phyloP scores from a whole-genome alignment of 108 stramenopile genomes.

The Asterionellopsis glacialis region DNA sequence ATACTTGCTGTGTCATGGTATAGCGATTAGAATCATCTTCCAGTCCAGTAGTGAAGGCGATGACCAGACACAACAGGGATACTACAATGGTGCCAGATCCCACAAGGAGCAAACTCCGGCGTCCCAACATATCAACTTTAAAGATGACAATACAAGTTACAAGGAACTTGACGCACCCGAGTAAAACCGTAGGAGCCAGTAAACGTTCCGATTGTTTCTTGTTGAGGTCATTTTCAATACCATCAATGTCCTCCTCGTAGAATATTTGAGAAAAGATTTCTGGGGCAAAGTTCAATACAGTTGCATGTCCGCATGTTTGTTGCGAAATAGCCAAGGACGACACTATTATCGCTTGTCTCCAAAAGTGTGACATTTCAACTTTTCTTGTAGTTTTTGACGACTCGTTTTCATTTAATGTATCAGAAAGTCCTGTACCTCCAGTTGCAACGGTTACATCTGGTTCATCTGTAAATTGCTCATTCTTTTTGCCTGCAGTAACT shows the following conservation, averaged over 20 bases:
- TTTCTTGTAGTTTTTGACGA: constrained; percentile 8
- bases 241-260: not conserved
- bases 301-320: constrained; percentile 77
- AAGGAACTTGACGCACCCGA: constrained; percentile 60
- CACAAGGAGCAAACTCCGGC: constrained; percentile 41
- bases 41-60: constrained; percentile 32
- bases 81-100: constrained; percentile 39
- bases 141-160: constrained; percentile 51
- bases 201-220: not conserved
- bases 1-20: not conserved
- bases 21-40: not conserved
- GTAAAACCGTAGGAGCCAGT: constrained; percentile 33
- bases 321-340: constrained; percentile 39
- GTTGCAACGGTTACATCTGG: too few species aligned
- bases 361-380: constrained; percentile 43
- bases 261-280: constrained; percentile 36
- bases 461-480: too few species aligned
- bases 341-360: too few species aligned
- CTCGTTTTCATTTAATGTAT: not conserved
- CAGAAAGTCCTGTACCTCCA: not conserved
- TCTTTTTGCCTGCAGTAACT: not conserved
- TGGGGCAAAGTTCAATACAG: constrained; percentile 61
- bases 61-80: constrained; percentile 20
- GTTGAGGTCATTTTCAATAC: too few species aligned
- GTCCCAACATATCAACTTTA: constrained; percentile 46